These are phyloP conservation scores for Pythium chondricola DNA, from an alignment of 352 stramenopile species.

Conservation along the genomic window DNA sequence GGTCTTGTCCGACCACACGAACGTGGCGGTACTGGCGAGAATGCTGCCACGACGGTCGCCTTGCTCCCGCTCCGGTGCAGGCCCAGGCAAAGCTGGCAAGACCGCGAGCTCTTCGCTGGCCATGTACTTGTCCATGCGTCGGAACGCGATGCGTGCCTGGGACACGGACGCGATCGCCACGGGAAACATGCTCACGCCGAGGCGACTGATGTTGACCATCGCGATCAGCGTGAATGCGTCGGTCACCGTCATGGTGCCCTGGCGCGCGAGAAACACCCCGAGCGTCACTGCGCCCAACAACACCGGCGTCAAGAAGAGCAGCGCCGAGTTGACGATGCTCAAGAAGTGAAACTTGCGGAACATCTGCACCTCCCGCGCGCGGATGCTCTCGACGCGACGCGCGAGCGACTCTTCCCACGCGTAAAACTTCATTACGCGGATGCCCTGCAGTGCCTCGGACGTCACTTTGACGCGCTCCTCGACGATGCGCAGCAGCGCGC, in stretches of 20 bases:
- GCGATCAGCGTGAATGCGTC: slow-evolving; percentile 35
- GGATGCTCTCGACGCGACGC: slow-evolving; percentile 17
- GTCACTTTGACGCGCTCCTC: slow-evolving; percentile 75
- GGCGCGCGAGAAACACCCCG: slow-evolving; percentile 24
- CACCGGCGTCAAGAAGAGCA: slow-evolving; percentile 35
- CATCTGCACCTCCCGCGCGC: slow-evolving; percentile 17
- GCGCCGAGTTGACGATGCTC: slow-evolving; percentile 23
- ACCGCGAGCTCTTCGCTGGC: slow-evolving; percentile 1
- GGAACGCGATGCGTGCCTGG: slow-evolving; percentile 2
- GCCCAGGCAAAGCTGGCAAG: slow-evolving; percentile 34
- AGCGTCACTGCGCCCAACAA: slow-evolving; percentile 26
- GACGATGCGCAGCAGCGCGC: slow-evolving; percentile 1
- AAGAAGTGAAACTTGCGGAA: slow-evolving; percentile 20
- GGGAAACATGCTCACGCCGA: slow-evolving; percentile 16
- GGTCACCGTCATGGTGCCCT: slow-evolving; percentile 24
- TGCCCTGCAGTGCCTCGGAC: slow-evolving; percentile 79
- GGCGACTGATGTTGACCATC: slow-evolving; percentile 41
- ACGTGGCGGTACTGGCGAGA: neutral
- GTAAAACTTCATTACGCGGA: slow-evolving; percentile 78
- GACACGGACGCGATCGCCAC: slow-evolving; percentile 3
- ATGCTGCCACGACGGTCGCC: neutral
- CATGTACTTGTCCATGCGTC: slow-evolving; percentile 8
- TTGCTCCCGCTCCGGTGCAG: neutral
- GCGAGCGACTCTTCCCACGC: slow-evolving; percentile 35
- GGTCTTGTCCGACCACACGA: neutral